Evolutionary conservation across 257 asterid species (phyloP).

Genomic region (Leptodermis oblonga): DNA sequence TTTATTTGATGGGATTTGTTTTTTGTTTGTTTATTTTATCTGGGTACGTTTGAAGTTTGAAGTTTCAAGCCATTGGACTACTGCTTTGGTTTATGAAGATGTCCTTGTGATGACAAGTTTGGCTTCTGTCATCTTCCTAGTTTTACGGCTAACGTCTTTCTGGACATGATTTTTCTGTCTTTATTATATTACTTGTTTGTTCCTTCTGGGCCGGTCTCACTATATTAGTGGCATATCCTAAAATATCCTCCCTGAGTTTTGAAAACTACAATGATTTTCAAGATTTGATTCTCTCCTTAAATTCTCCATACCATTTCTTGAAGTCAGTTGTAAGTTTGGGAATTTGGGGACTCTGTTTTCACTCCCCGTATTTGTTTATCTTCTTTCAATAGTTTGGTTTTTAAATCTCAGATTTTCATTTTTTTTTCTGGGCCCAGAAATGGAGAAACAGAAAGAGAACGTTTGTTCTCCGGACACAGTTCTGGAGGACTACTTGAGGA

Average conservation of each 20-base stretch:
- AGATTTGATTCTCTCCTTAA: background rate
- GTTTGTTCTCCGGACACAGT: slow-evolving; percentile 81
- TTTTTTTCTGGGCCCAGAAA: slow-evolving; percentile 18
- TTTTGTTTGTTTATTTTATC: background rate
- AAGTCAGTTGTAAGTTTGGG: background rate
- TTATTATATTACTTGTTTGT: background rate
- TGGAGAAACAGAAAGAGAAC: slow-evolving; percentile 59
- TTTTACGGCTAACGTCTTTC: slow-evolving; percentile 8
- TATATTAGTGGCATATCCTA: too few relatives aligned
- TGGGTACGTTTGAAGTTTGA: background rate
- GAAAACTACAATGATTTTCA: background rate
- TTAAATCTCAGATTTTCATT: slow-evolving; percentile 8
- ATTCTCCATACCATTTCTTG: background rate
- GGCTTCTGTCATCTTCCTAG: slow-evolving; percentile 4
- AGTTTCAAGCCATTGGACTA: background rate
- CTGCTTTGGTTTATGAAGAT: slow-evolving; percentile 11
- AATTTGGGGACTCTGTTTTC: background rate
- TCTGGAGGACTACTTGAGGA: slow-evolving; percentile 72
- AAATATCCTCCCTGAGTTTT: background rate
- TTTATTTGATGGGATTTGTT: background rate
- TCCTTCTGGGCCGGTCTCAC: background rate
- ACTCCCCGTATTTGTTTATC: background rate
- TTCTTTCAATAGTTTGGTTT: background rate
- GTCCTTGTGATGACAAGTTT: slow-evolving; percentile 4
- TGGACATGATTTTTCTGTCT: background rate